Conservation (phyloP, 2,329 filamentous ascomycete species). For the Blastomyces gilchristii region DNA sequence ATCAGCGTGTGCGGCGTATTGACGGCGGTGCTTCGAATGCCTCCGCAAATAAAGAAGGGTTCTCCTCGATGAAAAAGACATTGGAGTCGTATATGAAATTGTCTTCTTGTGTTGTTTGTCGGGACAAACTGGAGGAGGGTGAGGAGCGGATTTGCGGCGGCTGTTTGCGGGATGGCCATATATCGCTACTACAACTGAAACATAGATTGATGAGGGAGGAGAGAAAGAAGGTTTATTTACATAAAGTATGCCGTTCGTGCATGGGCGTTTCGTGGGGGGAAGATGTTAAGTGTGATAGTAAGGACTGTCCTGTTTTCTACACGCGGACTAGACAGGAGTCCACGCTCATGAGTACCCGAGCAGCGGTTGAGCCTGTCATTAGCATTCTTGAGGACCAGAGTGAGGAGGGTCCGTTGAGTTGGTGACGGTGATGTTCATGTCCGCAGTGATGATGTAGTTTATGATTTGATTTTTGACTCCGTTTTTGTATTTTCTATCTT, state of each 20-base stretch:
- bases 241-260: slow-evolving; percentile 69
- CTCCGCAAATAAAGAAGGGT: slow-evolving; percentile 17
- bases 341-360: slow-evolving; percentile 29
- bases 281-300: slow-evolving; percentile 74
- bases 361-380: slow-evolving; percentile 29
- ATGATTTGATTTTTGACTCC: not conserved
- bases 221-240: slow-evolving; percentile 52
- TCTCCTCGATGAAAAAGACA: slow-evolving; percentile 49
- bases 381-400: slow-evolving; percentile 27
- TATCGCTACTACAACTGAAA: slow-evolving; percentile 55
- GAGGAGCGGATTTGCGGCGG: slow-evolving; percentile 33
- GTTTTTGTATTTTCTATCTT: not conserved
- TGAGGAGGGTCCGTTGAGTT: slow-evolving; percentile 27
- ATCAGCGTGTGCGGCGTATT: slow-evolving; percentile 59
- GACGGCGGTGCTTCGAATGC: slow-evolving; percentile 25
- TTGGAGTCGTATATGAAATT: slow-evolving; percentile 90
- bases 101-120: slow-evolving; percentile 69
- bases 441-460: not conserved
- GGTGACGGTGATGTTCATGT: slow-evolving; percentile 28
- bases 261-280: slow-evolving; percentile 63
- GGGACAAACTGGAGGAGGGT: slow-evolving; percentile 42
- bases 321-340: slow-evolving; percentile 31
- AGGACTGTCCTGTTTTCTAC: slow-evolving; percentile 90
- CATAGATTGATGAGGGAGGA: slow-evolving; percentile 54
- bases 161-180: slow-evolving; percentile 34